phyloP scores from a whole-genome alignment of 495 filamentous ascomycete genomes.

The Trichoderma asperelloides region DNA sequence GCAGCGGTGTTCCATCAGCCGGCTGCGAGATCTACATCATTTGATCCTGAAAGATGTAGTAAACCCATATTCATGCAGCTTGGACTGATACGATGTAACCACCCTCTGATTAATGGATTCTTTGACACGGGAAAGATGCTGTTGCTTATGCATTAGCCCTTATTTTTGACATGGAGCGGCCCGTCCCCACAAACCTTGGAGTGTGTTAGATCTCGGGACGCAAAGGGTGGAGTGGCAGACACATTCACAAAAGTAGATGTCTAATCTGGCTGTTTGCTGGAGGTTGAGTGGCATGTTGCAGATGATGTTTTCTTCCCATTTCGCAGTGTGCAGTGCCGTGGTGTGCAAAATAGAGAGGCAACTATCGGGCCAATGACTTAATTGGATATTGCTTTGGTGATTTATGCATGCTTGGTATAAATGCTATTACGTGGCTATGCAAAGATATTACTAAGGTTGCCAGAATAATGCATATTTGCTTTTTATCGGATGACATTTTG shows the following conservation, averaged over 20 bases:
- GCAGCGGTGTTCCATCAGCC: neutral
- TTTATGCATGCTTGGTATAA: neutral
- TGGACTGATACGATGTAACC: neutral
- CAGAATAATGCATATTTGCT: neutral
- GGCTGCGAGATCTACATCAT: neutral
- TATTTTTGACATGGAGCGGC: neutral
- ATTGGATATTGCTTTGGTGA: neutral
- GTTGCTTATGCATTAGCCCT: neutral
- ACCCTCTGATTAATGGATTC: neutral
- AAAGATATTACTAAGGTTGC: neutral
- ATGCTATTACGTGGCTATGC: neutral
- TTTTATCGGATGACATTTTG: neutral
- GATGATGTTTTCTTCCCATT: neutral
- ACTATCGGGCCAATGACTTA: neutral
- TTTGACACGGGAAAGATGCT: neutral
- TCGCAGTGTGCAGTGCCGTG: neutral
- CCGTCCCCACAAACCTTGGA: neutral
- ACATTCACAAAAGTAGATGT: neutral
- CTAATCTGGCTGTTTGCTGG: too few species aligned
- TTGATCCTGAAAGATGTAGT: neutral
- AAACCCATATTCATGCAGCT: neutral
- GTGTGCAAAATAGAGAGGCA: neutral
- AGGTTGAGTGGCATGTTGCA: neutral
- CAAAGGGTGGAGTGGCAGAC: neutral
- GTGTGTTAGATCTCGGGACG: neutral